Conservation (phyloP, 2,329 filamentous ascomycete genomes). For the Orbilia blumenaviensis region DNA sequence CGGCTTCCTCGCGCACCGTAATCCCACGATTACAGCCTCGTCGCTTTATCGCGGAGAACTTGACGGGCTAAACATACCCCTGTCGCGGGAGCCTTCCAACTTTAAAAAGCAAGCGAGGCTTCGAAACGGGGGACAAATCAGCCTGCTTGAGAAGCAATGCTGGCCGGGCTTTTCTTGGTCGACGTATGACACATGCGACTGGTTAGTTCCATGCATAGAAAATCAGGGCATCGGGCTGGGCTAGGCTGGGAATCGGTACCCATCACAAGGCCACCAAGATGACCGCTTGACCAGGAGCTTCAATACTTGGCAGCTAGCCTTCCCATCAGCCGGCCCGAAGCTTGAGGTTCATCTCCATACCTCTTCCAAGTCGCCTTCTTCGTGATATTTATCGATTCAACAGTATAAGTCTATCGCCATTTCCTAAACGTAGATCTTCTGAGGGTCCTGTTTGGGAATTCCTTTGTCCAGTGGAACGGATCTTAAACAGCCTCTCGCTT, state of each 20-base stretch:
- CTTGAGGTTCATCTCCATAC: too few species aligned
- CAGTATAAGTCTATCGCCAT: not conserved
- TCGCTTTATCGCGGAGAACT: not conserved
- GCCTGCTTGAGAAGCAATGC: not conserved
- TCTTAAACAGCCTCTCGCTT: constrained; percentile 20
- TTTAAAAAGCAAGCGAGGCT: constrained; percentile 7
- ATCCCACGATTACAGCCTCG: not conserved
- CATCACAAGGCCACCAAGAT: constrained; percentile 43
- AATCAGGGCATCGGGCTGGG: constrained; percentile 11
- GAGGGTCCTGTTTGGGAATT: not conserved
- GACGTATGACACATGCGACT: constrained; percentile 9
- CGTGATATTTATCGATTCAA: not conserved
- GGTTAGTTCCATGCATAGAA: not conserved
- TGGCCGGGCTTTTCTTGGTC: not conserved
- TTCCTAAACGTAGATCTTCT: not conserved
- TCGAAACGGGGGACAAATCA: constrained; percentile 5
- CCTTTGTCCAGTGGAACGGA: constrained; percentile 1
- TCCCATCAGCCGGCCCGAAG: constrained; percentile 29
- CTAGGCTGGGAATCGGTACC: constrained; percentile 11
- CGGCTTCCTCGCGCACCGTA: too few species aligned
- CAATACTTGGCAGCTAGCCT: constrained; percentile 20
- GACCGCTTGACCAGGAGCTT: constrained; percentile 10
- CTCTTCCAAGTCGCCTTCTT: not conserved
- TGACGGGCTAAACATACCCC: constrained; percentile 7
- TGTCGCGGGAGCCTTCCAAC: not conserved